Evolutionary conservation across 768 basidiomycete species (phyloP).

Genomic region (Filobasidium floriforme): DNA sequence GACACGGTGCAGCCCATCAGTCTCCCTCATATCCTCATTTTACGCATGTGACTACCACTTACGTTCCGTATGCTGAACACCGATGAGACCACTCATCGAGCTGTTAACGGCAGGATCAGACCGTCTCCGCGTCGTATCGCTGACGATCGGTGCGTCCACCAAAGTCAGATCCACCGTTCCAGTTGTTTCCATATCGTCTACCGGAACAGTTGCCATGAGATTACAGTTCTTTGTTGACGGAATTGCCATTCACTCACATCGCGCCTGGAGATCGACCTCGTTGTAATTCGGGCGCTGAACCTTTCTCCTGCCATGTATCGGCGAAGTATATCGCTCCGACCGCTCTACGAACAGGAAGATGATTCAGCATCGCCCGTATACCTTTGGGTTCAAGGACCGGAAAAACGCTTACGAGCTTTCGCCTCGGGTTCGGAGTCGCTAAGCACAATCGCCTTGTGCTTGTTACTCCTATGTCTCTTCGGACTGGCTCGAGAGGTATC

Average conservation of each 20-base stretch:
- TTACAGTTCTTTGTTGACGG: neutral
- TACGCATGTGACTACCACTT: too few species aligned
- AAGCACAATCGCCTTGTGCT: neutral
- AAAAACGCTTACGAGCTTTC: neutral
- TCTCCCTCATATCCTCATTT: too few species aligned
- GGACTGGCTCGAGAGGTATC: neutral
- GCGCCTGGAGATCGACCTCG: neutral
- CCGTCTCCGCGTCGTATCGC: too few species aligned
- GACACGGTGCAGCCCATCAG: too few species aligned
- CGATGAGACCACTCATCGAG: too few species aligned
- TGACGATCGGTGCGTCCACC: too few species aligned
- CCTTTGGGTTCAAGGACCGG: neutral
- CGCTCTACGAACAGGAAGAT: neutral
- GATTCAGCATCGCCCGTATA: neutral
- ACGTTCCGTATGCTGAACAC: too few species aligned
- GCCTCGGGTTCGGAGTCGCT: neutral
- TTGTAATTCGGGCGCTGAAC: neutral
- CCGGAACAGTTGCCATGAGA: neutral
- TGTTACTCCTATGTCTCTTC: neutral
- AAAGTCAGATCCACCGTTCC: too few species aligned
- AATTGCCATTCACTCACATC: too few species aligned
- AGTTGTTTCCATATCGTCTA: too few species aligned
- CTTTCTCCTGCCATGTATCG: constrained; percentile 2
- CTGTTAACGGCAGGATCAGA: too few species aligned
- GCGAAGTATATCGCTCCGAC: neutral